Evolutionary conservation across 106 monocot genomes (phyloP).

Genomic region (Apostasia ramifera): DNA sequence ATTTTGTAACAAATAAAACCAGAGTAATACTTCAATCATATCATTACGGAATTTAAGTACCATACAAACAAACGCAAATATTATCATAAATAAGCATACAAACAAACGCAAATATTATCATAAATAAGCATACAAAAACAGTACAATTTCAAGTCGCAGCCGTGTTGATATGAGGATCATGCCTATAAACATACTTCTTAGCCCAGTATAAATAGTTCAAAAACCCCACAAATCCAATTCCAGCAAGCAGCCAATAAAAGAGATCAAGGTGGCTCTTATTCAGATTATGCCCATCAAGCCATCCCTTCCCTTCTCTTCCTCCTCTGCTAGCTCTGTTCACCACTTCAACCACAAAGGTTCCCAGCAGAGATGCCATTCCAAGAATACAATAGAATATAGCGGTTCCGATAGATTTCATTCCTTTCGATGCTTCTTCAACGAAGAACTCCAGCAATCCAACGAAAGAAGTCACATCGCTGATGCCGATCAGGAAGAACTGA

Average conservation of each 20-base stretch:
- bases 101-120: too few relatives aligned
- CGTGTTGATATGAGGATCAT: slow-evolving; percentile 8
- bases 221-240: slow-evolving; percentile 16
- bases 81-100: too few relatives aligned
- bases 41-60: too few relatives aligned
- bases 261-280: slow-evolving; percentile 51
- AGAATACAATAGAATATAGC: slow-evolving; percentile 55
- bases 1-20: too few relatives aligned
- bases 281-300: slow-evolving; percentile 57
- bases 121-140: too few relatives aligned
- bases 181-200: slow-evolving; percentile 35
- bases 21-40: too few relatives aligned
- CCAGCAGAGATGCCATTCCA: slow-evolving; percentile 49
- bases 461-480: slow-evolving; percentile 48
- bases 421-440: slow-evolving; percentile 31
- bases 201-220: slow-evolving; percentile 50
- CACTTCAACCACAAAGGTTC: slow-evolving; percentile 28
- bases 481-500: slow-evolving; percentile 51
- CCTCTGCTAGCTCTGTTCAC: slow-evolving; percentile 39
- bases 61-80: too few relatives aligned
- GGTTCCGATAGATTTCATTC: slow-evolving; percentile 55
- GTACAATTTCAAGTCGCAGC: too few relatives aligned
- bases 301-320: slow-evolving; percentile 22
- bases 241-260: slow-evolving; percentile 52
- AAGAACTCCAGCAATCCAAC: slow-evolving; percentile 64